Evolutionary conservation across 352 stramenopile species (phyloP), one percentile per base, ranked within the genome.

Genomic region (Pythium periplocum): DNA sequence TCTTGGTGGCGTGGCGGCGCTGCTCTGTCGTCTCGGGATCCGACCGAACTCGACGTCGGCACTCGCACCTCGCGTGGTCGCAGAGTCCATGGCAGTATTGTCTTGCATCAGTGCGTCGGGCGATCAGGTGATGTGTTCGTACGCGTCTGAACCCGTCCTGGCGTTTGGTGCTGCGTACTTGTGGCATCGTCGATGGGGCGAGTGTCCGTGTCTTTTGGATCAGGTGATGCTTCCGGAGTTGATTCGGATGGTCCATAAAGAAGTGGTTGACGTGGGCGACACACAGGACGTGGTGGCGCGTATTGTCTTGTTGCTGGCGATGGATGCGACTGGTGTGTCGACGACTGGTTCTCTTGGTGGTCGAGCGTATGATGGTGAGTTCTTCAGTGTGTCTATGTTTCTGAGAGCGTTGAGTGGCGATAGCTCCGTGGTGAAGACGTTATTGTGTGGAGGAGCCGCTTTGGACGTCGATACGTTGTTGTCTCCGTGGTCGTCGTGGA

Each of bases 21-120:
- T 72, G 46, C 45, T 74, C 11, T 72, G 61, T n/a, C 62, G 64
- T 0, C 17, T 74, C 4, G 62, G 64, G 0, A 6, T 78, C 4
- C 61, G 65, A 39, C 45, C 59, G 0, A 33, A 57, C 1, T 53
- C 59, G 5, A 58, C 33, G 12, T 61, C 55, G 0, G 8, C 51
- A 9, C n/a, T 78, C 1, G 56, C 69, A 3, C 42, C 57, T 26
- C 50, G 30, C 2, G 4, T 57, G 4, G 57, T 78, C 3, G 59
- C 59, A 0, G 52, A 76, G 9, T 64, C 63, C 33, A 74, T 69
- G 69, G 48, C 47, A 2, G 44, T 62, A 11, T 48, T 73, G 0
- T 12, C 36, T 31, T 54, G 61, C 32, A 46, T 68, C 4, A 62
- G 5, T 1, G 57, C 46, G 42, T 55, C 37, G 30, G 48, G 61